A percentile compares a stretch with the other conserved stretches of the same genome.
phyloP scores from a whole-genome alignment of 1,284 basidiomycete species.

The Ganoderma lucidum region DNA sequence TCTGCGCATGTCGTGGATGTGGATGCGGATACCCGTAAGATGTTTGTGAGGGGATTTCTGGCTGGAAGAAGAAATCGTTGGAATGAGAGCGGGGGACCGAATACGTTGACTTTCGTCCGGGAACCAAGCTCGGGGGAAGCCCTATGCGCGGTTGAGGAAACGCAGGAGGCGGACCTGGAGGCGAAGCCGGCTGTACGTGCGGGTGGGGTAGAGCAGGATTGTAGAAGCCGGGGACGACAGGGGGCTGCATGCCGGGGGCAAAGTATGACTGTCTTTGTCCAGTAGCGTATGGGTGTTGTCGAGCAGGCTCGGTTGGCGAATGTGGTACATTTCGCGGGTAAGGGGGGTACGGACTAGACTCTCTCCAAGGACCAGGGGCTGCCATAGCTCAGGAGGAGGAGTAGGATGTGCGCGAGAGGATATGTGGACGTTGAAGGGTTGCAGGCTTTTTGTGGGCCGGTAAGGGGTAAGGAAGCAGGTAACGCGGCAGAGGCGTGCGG shows the following conservation, averaged over 20 bases:
- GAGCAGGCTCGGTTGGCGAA: slow-evolving; percentile 17
- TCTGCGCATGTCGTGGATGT: slow-evolving; percentile 21
- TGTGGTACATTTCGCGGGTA: slow-evolving; percentile 19
- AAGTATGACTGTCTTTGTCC: slow-evolving; percentile 18
- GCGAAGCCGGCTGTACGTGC: slow-evolving; percentile 10
- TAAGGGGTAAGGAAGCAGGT: not conserved
- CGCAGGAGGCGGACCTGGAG: slow-evolving; percentile 16
- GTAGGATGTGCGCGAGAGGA: not conserved
- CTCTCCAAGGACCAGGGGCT: slow-evolving; percentile 30
- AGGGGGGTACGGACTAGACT: slow-evolving; percentile 25
- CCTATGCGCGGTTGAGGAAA: slow-evolving; percentile 27
- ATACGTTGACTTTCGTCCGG: slow-evolving; percentile 21
- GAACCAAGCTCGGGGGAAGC: slow-evolving; percentile 29
- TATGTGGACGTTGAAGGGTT: not conserved
- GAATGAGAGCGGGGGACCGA: slow-evolving; percentile 25
- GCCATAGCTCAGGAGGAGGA: slow-evolving; percentile 21
- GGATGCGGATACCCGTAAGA: slow-evolving; percentile 13
- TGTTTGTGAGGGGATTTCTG: slow-evolving; percentile 1
- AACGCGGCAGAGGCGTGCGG: slow-evolving; percentile 23
- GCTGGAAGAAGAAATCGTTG: slow-evolving; percentile 34
- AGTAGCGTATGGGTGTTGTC: slow-evolving; percentile 21
- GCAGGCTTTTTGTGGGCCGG: slow-evolving; percentile 9
- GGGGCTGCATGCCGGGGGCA: slow-evolving; percentile 10
- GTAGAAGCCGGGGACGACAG: slow-evolving; percentile 37
- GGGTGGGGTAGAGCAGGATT: slow-evolving; percentile 34